Conservation (phyloP, 2,329 filamentous ascomycete species). For the Fusarium falciforme region DNA sequence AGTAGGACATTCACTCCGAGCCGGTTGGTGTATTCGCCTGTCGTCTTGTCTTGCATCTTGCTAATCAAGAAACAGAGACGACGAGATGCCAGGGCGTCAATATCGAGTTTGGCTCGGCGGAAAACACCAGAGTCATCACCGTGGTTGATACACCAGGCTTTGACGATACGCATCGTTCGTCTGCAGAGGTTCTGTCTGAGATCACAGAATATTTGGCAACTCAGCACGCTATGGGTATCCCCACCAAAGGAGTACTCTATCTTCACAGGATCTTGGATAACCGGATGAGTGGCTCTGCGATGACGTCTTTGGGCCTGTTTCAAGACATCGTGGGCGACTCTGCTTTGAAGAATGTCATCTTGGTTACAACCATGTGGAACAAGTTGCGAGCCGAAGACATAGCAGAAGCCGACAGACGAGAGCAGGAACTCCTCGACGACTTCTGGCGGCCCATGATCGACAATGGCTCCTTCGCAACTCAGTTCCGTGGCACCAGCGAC, state of each 20-base stretch:
- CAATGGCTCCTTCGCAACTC: slow-evolving; percentile 10
- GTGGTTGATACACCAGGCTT: background rate
- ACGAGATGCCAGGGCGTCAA: background rate
- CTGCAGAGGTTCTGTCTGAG: background rate
- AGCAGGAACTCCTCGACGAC: slow-evolving; percentile 8
- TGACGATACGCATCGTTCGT: background rate
- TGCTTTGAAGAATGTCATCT: background rate
- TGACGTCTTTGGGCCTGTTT: background rate
- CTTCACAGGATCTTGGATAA: background rate
- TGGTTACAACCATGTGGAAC: background rate
- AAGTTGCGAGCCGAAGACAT: background rate
- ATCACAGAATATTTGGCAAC: background rate
- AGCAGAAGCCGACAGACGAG: background rate
- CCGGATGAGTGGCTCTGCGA: background rate
- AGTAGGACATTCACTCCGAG: slow-evolving; percentile 9
- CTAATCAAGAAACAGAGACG: background rate
- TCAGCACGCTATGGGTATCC: background rate
- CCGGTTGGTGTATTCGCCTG: background rate
- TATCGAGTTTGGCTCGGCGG: background rate
- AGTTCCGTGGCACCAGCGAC: slow-evolving; percentile 10
- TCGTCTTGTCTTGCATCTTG: background rate
- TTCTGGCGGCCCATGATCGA: slow-evolving; percentile 17
- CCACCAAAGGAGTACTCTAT: background rate
- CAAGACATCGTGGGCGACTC: background rate
- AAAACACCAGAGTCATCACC: background rate